A percentile compares a stretch with the other conserved stretches of the same genome.
Conservation (phyloP, 352 stramenopile species). For the Phytophthora cryptogea region DNA sequence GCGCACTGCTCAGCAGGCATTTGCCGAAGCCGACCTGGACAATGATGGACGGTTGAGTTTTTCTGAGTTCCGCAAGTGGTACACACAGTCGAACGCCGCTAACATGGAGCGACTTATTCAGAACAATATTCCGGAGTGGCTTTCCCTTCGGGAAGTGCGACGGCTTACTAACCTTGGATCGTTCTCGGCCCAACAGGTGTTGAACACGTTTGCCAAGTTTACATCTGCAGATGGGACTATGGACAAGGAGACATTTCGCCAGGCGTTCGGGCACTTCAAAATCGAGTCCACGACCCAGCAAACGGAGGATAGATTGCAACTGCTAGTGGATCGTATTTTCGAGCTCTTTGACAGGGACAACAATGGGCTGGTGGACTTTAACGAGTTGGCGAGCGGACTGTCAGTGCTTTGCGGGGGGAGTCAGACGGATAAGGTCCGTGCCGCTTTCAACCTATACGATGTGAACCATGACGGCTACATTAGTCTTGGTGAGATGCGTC, state of each 20-base stretch:
- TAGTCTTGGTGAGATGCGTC: conserved; percentile 80
- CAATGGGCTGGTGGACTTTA: conserved; percentile 82
- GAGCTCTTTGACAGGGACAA: conserved; percentile 81
- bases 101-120: conserved; percentile 83
- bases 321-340: conserved; percentile 83
- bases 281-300: conserved; percentile 20
- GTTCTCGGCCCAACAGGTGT: conserved; percentile 71
- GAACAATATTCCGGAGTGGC: conserved; percentile 78
- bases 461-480: conserved; percentile 89
- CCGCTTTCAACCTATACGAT: conserved; percentile 88
- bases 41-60: conserved; percentile 75
- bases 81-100: conserved; percentile 68
- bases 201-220: conserved; percentile 79
- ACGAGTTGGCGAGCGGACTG: conserved; percentile 78
- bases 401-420: conserved; percentile 78
- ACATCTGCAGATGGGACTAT: conserved; percentile 68
- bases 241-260: conserved; percentile 66
- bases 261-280: conserved; percentile 64
- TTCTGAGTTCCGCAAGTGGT: conserved; percentile 83
- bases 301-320: conserved; percentile 45
- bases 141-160: conserved; percentile 76
- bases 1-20: conserved; percentile 75
- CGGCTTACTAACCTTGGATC: conserved; percentile 76
- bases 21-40: conserved; percentile 72
- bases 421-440: conserved; percentile 74